phyloP scores from a whole-genome alignment of 257 asterid species.

The Solanum virginianum region DNA sequence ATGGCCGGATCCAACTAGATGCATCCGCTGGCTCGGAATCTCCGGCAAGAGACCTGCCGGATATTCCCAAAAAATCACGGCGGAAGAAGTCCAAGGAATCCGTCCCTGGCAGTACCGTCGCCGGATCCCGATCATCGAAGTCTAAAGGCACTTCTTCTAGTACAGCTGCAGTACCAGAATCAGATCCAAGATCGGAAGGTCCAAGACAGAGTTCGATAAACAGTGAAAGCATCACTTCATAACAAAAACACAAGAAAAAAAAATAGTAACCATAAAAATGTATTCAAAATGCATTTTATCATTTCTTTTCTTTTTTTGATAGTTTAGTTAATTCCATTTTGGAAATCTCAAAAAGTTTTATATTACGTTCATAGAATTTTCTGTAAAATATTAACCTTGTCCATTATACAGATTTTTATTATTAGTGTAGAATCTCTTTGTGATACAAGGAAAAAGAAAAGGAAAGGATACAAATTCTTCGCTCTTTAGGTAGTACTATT shows the following conservation, averaged over 20 bases:
- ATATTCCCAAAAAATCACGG: constrained; percentile 27
- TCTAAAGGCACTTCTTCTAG: constrained; percentile 9
- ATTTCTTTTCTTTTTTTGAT: not conserved
- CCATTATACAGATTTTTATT: not conserved
- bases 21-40: constrained; percentile 7
- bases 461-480: not conserved
- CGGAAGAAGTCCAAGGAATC: constrained; percentile 35
- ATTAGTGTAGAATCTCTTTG: not conserved
- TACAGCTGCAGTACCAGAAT: not conserved
- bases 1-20: constrained; percentile 15
- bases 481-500: not conserved
- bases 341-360: not conserved
- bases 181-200: not conserved
- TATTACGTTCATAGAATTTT: not conserved
- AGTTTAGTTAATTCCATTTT: not conserved
- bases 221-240: not conserved
- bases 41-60: constrained; percentile 23
- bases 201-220: not conserved
- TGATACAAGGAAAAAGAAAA: not conserved
- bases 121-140: constrained; percentile 7
- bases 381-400: not conserved
- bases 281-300: not conserved
- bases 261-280: not conserved
- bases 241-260: not conserved
- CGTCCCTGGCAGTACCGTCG: not conserved